Evolutionary conservation across 768 basidiomycete species (phyloP), one percentile per base, ranked within the genome.

Genomic region (Lactarius hatsudake): DNA sequence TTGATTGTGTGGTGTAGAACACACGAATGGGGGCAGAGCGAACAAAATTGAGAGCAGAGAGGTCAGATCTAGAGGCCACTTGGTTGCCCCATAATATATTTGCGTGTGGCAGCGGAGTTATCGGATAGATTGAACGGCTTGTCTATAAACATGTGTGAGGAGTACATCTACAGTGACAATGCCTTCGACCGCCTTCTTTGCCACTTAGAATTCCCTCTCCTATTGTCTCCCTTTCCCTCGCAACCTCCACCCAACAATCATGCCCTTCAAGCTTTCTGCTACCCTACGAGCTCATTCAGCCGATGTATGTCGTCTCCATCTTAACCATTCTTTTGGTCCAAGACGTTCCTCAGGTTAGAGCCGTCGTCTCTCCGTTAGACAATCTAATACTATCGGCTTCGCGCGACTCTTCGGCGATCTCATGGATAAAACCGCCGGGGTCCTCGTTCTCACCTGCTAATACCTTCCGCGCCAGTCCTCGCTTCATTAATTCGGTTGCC

Each of bases 341-440:
- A 28, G 26, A 70, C 67, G 72, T 72, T 43, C 74, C n/a, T 34
- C 60, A 96, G 93, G 94, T 96, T 71, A 89, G 94, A 74, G 90
- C 87, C 42, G 81, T 98, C 68, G 85, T 79, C 62, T 87, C 92
- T 54, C 92, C 94, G 42, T 86, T 86, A 34, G 81, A 91, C 76
- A 81, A 87, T 71, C 82, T 94, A 69, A 80, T 98, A 70, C 82
- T 98, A 68, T 97, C 95, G 26, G 91, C 90, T 67, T 97, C 96
- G 56, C 87, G 96, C 75, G 96, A 98, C 82, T 81, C 91, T 18
- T 93, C 94, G 51, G 91, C 94, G 71, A 93, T 96, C 75, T 81
- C 87, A 36, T 98, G 96, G 96, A 80, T 82, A 63, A 83, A 86
- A 75, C 72, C 81, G 45, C 76, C 83, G 53, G 71, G 80, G 64